phyloP scores from a whole-genome alignment of 495 filamentous ascomycete species.

The Xanthoparmelia taractica region DNA sequence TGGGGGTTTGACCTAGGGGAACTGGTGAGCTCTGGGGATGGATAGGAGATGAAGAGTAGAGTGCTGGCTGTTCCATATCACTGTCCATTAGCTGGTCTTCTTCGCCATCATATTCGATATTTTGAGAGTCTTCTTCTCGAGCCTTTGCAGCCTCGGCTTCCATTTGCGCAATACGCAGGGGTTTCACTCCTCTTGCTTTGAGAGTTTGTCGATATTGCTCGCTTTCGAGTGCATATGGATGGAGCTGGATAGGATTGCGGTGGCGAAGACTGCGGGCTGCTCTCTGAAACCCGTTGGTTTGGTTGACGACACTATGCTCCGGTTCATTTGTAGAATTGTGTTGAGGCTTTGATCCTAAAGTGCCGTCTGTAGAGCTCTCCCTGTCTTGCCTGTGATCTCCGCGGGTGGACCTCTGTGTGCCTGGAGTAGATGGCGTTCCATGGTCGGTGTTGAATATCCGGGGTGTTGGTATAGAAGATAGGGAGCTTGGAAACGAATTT shows the following conservation, averaged over 20 bases:
- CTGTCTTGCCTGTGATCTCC: not conserved
- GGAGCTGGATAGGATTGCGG: slow-evolving; percentile 67
- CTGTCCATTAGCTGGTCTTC: slow-evolving; percentile 13
- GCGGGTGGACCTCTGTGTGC: not conserved
- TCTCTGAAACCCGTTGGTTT: not conserved
- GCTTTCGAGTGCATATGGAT: slow-evolving; percentile 62
- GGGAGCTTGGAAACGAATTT: not conserved
- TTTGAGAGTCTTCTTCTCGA: slow-evolving; percentile 41
- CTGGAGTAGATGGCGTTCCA: not conserved
- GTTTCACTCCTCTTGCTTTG: slow-evolving; percentile 54
- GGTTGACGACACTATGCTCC: not conserved
- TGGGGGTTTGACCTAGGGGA: not conserved
- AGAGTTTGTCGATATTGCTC: slow-evolving; percentile 56
- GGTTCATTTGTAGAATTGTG: not conserved
- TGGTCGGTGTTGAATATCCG: not conserved
- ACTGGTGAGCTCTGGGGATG: not conserved
- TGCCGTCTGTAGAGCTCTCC: not conserved
- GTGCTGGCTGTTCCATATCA: not conserved
- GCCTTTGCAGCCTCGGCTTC: slow-evolving; percentile 25
- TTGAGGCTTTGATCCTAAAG: not conserved
- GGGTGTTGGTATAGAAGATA: slow-evolving; percentile 4
- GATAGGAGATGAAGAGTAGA: not conserved
- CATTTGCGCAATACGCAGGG: slow-evolving; percentile 44
- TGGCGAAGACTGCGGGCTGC: slow-evolving; percentile 45
- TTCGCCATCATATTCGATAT: slow-evolving; percentile 32